Percentiles rank a stretch among this genome's conserved stretches.
phyloP scores from a whole-genome alignment of 768 basidiomycete genomes.

The Trametes sanguinea region DNA sequence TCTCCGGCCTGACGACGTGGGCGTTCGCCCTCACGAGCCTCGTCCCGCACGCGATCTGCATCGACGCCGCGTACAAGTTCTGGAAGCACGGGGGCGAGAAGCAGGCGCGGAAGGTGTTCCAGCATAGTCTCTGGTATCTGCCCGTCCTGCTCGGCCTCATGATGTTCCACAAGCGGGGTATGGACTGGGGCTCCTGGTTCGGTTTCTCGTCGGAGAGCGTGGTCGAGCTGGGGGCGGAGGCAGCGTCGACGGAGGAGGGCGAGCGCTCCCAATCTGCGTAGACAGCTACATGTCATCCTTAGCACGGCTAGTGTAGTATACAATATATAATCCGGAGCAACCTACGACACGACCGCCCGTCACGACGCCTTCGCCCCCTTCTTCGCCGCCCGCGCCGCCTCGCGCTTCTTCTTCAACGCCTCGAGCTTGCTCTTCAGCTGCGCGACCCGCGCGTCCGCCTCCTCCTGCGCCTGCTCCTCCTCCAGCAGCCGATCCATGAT shows the following conservation, averaged over 20 bases:
- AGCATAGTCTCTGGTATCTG: constrained; percentile 85
- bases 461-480: constrained; percentile 85
- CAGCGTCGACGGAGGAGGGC: constrained; percentile 13
- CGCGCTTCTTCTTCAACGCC: constrained; percentile 51
- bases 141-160: constrained; percentile 88
- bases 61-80: constrained; percentile 71
- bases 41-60: constrained; percentile 72
- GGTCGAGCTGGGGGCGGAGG: neutral
- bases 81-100: constrained; percentile 73
- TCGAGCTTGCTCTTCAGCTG: constrained; percentile 67
- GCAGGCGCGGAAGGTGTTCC: constrained; percentile 76
- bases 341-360: neutral
- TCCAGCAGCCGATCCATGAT: constrained; percentile 86
- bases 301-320: constrained; percentile 12
- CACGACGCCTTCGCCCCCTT: constrained; percentile 5
- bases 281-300: neutral
- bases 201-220: constrained; percentile 28
- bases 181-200: constrained; percentile 73
- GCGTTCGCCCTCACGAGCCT: constrained; percentile 77
- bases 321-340: neutral
- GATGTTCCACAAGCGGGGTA: constrained; percentile 92
- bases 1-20: constrained; percentile 95
- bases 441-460: constrained; percentile 76
- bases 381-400: constrained; percentile 35
- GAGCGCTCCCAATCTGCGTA: neutral